Evolutionary conservation across 1,284 basidiomycete genomes (phyloP), one percentile per base, ranked within the genome.

Genomic region (Cutaneotrichosporon mucoides): DNA sequence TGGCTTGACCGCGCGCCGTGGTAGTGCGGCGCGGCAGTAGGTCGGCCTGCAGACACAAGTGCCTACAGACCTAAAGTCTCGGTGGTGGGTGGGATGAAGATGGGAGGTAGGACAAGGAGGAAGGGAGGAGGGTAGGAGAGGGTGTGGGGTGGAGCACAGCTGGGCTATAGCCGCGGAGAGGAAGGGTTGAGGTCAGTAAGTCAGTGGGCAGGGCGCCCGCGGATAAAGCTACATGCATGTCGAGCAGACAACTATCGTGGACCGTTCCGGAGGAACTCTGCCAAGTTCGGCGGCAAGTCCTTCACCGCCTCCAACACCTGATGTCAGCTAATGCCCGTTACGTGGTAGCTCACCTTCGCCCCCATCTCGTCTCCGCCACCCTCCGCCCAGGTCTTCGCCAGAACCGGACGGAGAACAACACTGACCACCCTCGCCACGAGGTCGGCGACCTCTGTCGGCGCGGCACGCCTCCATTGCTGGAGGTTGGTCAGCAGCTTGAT

Each of bases 301-400:
- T 61, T 62, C 2, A 66, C 57, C 11, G 55, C 51, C 37, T 56
- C 49, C 35, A 62, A 50, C 5, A 73, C 66, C 67, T 70, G 49
- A 8, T 16, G 50, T 55, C 38, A 59, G 59, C 52, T 57, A 7
- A 12, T 5, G 4, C n/a, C 11, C 24, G 8, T 24, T 24, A 24
- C 24, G 24, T 24, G 24, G 24, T 24, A 24, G 69, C 76, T 70
- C 62, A 90, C 90, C 83, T 85, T 85, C 52, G 78, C 78, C 60
- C 85, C 82, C 61, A 86, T 79, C 71, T 87, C 83, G 71, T 87
- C 84, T 10, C 47, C 53, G 2, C 91, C 92, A 12, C 93, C 92
- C 37, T 90, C 88, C 37, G 91, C 88, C 93, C 93, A 96, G 4
- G 88, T 88, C 56, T 82, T 84, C 62, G 86, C 83, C 6, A 92